Conservation (phyloP, 495 filamentous ascomycete genomes). For the Platismatia glauca region DNA sequence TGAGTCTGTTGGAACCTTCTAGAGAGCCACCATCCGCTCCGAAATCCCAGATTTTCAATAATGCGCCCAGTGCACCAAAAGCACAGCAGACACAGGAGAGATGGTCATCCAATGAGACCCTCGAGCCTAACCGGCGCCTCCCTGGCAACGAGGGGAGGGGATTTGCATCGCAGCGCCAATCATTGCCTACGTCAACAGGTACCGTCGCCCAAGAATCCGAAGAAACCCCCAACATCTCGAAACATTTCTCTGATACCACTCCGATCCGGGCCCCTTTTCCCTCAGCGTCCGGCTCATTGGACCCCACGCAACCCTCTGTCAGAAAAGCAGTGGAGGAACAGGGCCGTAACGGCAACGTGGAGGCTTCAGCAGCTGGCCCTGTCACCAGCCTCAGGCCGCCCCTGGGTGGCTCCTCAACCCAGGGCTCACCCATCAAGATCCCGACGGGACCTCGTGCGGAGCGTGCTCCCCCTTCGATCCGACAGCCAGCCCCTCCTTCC, state of each 20-base stretch:
- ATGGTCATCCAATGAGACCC: constrained; percentile 5
- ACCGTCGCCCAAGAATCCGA: constrained; percentile 9
- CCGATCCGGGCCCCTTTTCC: constrained; percentile 4
- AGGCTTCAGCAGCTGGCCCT: constrained; percentile 7
- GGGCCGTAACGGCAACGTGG: constrained; percentile 20
- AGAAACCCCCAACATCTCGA: constrained; percentile 8
- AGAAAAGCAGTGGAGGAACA: constrained; percentile 22
- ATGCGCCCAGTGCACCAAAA: constrained; percentile 44
- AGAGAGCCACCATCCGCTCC: constrained; percentile 37
- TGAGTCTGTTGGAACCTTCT: constrained; percentile 18
- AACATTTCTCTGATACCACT: constrained; percentile 16
- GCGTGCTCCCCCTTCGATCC: constrained; percentile 19
- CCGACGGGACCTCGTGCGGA: constrained; percentile 26
- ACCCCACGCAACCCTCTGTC: constrained; percentile 16
- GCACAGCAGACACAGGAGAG: constrained; percentile 33
- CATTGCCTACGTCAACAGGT: not conserved
- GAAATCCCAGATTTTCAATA: constrained; percentile 32
- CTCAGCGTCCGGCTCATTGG: constrained; percentile 4
- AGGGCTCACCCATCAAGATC: constrained; percentile 23
- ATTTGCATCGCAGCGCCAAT: constrained; percentile 6
- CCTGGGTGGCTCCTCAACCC: constrained; percentile 7
- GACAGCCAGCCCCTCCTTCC: constrained; percentile 19
- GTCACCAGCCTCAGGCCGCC: constrained; percentile 8
- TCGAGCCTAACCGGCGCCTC: constrained; percentile 2
- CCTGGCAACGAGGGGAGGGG: constrained; percentile 2